Evolutionary conservation across 2,329 filamentous ascomycete species (phyloP), one percentile per base, ranked within the genome.

Genomic region (Paramyrothecium sp.): DNA sequence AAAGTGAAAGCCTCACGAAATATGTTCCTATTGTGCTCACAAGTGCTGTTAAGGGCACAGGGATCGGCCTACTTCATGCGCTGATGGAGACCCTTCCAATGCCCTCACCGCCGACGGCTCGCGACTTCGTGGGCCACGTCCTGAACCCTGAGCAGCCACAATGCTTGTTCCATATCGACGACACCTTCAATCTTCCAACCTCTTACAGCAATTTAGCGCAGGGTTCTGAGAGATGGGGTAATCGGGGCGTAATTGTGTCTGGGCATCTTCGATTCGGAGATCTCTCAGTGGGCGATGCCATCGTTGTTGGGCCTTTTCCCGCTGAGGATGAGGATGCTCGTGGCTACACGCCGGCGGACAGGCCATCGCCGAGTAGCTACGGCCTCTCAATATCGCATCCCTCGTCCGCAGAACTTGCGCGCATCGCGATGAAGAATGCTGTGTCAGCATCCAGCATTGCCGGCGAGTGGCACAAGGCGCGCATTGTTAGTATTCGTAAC

Each of bases 101-200:
- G 21, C 88, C 89, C 7, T 75, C 80, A 2, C 65, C 72, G 1
- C 81, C 82, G 8, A 83, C 81, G 2, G 69, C 81, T 1, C 76
- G 77, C 53, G 83, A 87, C 62, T 84, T 80, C 59, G 73, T 81
- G n/a, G 81, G 82, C 1, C 75, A 76, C 47, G 77, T 77, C 2
- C 67, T 86, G 54, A 86, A 86, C 57, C 84, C 85, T 1, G 80
- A 86, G 58, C 81, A 84, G 56, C 84, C 86, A 2, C 77, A 78
- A 4, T 84, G 84, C 34, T 75, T 97, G 2, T 98, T 98, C 67
- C 90, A 97, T 67, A 84, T 98, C 22, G 94, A 98, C 69, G 94
- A 97, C 64, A 87, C 92, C 1, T 98, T 96, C 71, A 90, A 84
- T 57, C 83, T 93, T 16, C 84, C 89, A 1, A 82, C 84, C 1